Base-by-base conservation (phyloP, 2,329 filamentous ascomycete species). In the Penicillium sp. region DNA sequence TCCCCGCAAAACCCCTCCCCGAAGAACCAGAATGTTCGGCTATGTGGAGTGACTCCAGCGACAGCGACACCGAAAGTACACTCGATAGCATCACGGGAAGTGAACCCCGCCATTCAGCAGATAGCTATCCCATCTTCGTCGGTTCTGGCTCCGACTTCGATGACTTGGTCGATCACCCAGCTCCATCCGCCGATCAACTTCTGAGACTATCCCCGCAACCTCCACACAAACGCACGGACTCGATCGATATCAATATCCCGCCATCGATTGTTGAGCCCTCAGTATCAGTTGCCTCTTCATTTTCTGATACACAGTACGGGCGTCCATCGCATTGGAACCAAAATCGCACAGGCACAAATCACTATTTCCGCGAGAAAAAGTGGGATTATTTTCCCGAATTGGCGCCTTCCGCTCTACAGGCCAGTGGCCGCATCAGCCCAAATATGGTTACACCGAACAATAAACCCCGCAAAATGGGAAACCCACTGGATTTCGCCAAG, bases 351-450 rank as follows among this genome's bases (percentile, higher is more conserved):
- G 70, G 68, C 21, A 63, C 68, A 5, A 73, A 70, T 54, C 72
- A 73, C 59, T 76, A 75, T 45, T 76, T 76, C 45, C 68, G 73
- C 7, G 73, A 76, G 45, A 76, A 76, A 63, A 76, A 75, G 58
- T 76, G 71, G 72, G 73, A 76, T 59, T 74, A 75, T 60, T 76
- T 76, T 57, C 74, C 74, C 1, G 74, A 76, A 57, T 49, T 76
- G 33, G 74, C 69, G 0, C 70, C 71, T 3, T 68, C 70, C 4
- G 59, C 65, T n/a, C 9, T 67, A 5, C 66, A 62, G 23, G 45
- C 56, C 29, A 57, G 17, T 25, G 61, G 43, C 15, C 61, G 48
- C 39, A 51, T 19, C 42, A 66, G 50, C 57, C 57, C 60, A 17
- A 61, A 47, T 36, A 61, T 49, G 42, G 57, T 38, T 7, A 17